Conservation (phyloP, 371 early-diverging fungal species). For the Rhizopus arrhizus region DNA sequence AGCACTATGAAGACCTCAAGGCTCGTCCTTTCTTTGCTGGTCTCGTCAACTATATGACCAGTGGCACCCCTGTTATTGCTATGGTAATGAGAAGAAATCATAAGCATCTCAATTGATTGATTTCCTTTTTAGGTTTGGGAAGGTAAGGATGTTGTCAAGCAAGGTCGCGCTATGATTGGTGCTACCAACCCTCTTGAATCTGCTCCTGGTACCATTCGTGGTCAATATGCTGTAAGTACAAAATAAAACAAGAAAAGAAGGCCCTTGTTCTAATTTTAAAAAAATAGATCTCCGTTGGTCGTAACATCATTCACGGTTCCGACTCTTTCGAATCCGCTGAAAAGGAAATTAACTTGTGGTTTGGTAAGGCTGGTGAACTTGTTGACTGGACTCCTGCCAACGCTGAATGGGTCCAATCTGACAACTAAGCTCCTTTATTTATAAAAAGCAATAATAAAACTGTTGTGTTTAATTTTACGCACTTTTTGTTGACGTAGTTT, state of each 20-base stretch:
- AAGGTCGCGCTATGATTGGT: constrained; percentile 89
- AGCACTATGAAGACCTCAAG: constrained; percentile 90
- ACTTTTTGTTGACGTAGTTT: neutral
- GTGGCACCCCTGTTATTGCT: constrained; percentile 72
- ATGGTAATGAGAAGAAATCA: constrained; percentile 31
- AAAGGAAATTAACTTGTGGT: constrained; percentile 92
- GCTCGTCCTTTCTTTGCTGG: constrained; percentile 87
- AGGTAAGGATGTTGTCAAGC: constrained; percentile 89
- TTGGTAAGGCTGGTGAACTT: constrained; percentile 68
- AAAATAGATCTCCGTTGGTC: constrained; percentile 61
- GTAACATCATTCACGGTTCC: constrained; percentile 94
- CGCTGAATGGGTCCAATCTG: constrained; percentile 46
- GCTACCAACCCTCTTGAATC: constrained; percentile 82
- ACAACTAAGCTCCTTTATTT: constrained; percentile 36
- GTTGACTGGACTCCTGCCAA: constrained; percentile 50
- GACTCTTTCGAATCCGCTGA: constrained; percentile 91
- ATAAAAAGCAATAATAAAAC: constrained; percentile 1
- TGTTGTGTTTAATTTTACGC: neutral
- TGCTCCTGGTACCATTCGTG: constrained; percentile 93
- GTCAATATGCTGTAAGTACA: constrained; percentile 72
- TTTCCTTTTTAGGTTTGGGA: constrained; percentile 62
- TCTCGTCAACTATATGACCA: constrained; percentile 77
- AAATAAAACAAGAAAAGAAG: too few relatives aligned
- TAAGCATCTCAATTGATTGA: constrained; percentile 9
- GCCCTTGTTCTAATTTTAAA: too few relatives aligned